Conservation (phyloP, 805 yeast species). For the Nakazawaea sp. region DNA sequence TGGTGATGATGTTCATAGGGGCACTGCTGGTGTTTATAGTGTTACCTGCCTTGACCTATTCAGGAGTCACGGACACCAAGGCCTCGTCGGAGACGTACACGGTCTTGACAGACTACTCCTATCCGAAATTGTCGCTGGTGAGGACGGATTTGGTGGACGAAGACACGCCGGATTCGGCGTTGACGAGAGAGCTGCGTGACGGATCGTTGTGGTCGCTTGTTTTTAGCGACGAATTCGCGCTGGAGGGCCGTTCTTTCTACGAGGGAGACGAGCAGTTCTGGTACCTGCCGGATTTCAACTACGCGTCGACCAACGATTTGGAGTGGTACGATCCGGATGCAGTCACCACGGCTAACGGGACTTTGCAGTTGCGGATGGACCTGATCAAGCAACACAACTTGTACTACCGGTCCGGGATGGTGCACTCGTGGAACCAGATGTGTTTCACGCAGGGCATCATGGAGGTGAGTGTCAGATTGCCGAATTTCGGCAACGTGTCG, state of each 20-base stretch:
- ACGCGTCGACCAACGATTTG: constrained; percentile 40
- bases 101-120: constrained; percentile 38
- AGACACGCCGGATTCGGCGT: constrained; percentile 47
- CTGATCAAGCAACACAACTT: constrained; percentile 35
- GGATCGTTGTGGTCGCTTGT: constrained; percentile 35
- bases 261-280: constrained; percentile 43
- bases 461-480: constrained; percentile 34
- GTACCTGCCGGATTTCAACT: constrained; percentile 35
- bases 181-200: constrained; percentile 26
- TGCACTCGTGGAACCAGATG: constrained; percentile 40
- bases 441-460: constrained; percentile 40
- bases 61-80: constrained; percentile 52
- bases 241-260: constrained; percentile 41
- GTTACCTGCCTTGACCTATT: constrained; percentile 76
- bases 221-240: constrained; percentile 41
- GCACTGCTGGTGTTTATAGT: constrained; percentile 63
- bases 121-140: constrained; percentile 46
- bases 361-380: constrained; percentile 32
- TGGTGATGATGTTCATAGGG: constrained; percentile 52
- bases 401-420: constrained; percentile 40
- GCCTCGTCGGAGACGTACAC: constrained; percentile 22
- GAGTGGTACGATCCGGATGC: constrained; percentile 51
- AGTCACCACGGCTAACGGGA: constrained; percentile 32
- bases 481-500: constrained; percentile 33
- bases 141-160: constrained; percentile 52